Base-by-base conservation (phyloP, 2,329 filamentous ascomycete genomes). In the Colletotrichum lupini region DNA sequence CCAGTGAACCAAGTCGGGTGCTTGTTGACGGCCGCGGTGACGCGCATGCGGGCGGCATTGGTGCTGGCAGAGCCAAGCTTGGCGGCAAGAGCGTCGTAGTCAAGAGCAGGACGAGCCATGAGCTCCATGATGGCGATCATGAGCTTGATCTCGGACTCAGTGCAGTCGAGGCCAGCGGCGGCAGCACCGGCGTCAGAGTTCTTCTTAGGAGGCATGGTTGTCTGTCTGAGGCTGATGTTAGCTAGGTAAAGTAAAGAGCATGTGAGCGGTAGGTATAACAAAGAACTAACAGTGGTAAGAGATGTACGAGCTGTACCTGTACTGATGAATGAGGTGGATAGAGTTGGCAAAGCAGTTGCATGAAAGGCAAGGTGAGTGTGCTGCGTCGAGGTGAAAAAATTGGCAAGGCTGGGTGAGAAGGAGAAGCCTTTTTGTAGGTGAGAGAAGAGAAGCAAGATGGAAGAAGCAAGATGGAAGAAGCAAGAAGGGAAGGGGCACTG, bases 21-120 rank as follows among this genome's bases (percentile, higher is more conserved):
- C 28, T 70, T 52, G 1, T 37, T 30, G 7, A 37, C 28, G 14
- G 67, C 67, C 2, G 60, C 16, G 11, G 5, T 22, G n/a, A 69
- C 22, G 67, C 67, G 67, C 37, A 19, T 58, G 53, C 67, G 67
- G 8, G 67, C 67, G 28, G 60, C 67, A 30, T 70, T 65, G 53
- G 42, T 30, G n/a, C 37, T 70, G 53, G 67, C 53, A n/a, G 67
- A 57, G 16, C 60, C 60, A 22, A 70, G 26, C 28, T 57, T 55
- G 14, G 24, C 59, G 28, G 67, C 67, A 2, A 70, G 67, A 16
- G 28, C 67, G 6, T 65, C 53, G 16, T 58, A 53, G 28, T 70
- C 53, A 22, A 70, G 22, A 16, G 28, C 11, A 9, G 60, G 26
- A 9, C 67, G 60, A 2, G 19, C 12, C 24, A 56, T 64, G n/a